Evolutionary conservation across 2,329 filamentous ascomycete genomes (phyloP), one percentile per base, ranked within the genome.

Genomic region (Cladosporium sp.): DNA sequence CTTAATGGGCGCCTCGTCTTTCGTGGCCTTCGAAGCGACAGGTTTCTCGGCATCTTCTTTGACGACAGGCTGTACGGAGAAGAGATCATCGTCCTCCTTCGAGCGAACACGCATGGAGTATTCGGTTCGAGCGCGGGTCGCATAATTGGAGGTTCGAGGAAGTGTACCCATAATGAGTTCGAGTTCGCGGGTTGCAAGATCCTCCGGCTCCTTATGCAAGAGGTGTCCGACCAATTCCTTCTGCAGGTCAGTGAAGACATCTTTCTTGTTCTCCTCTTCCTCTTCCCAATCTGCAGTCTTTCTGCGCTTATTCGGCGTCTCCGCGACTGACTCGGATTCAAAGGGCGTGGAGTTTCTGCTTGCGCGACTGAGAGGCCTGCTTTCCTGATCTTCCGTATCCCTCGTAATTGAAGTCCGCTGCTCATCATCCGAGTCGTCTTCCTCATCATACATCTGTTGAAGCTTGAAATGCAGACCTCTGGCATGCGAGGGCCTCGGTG

Each of bases 311-410:
- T 65, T 62, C 11, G 69, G 69, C 27, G 69, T 70, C 39, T 69
- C 65, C 9, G 59, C 51, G 15, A 69, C 66, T 15, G 71, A 72
- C 36, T 75, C 73, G 36, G 76, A 71, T 50, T 77, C 78, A 52
- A 76, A 79, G 2, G 74, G 71, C 27, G 76, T 77, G 13, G 75
- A 74, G 32, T 62, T 72, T 53, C 75, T 72, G 56, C 75, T 80
- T 64, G 78, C 75, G 36, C 86, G 88, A 67, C 88, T 95, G 38
- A 84, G 82, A 42, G 86, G 86, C 36, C 86, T 81, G 55, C 88
- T 95, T 53, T 93, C 91, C 29, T 83, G 83, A 57, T 93, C 91
- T 64, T 95, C 91, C 0, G 88, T 94, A 64, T 91, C 89, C 39
- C 84, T 78, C 11, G 79, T 81, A 42, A 84, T 69, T 11, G 85